phyloP scores from a whole-genome alignment of 2,329 filamentous ascomycete genomes.

The Aspergillus sp. region DNA sequence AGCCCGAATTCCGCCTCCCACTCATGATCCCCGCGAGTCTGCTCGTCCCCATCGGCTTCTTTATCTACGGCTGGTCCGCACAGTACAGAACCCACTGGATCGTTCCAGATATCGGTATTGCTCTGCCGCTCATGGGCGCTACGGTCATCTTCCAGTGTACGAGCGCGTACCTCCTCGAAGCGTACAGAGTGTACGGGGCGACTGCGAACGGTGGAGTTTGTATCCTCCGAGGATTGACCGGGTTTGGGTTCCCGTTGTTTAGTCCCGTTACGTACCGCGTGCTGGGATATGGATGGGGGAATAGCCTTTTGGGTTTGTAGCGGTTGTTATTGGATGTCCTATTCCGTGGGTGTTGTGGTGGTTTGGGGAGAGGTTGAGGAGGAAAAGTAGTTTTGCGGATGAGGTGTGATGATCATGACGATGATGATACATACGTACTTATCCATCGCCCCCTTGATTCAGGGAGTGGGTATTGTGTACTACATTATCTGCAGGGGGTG shows the following conservation, averaged over 20 bases:
- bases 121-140: constrained; percentile 47
- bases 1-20: no score
- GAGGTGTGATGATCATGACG: neutral
- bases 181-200: no score
- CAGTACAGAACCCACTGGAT: constrained; percentile 32
- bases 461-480: no score
- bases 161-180: constrained; percentile 24
- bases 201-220: constrained; percentile 37
- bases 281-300: constrained; percentile 23
- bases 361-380: constrained; percentile 46
- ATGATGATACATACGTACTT: no score
- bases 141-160: constrained; percentile 21
- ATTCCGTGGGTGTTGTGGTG: constrained; percentile 50
- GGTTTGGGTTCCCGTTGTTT: constrained; percentile 9
- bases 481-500: no score
- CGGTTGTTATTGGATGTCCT: constrained; percentile 36
- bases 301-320: constrained; percentile 41
- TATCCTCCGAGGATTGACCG: constrained; percentile 3
- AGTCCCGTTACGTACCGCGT: constrained; percentile 41
- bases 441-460: no score
- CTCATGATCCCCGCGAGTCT: no score
- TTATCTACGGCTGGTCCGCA: no score
- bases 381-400: neutral
- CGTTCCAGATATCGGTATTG: constrained; percentile 46
- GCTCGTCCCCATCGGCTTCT: no score